Evolutionary conservation across 2,329 filamentous ascomycete species (phyloP).

Genomic region (Thermothelomyces thermophilus): DNA sequence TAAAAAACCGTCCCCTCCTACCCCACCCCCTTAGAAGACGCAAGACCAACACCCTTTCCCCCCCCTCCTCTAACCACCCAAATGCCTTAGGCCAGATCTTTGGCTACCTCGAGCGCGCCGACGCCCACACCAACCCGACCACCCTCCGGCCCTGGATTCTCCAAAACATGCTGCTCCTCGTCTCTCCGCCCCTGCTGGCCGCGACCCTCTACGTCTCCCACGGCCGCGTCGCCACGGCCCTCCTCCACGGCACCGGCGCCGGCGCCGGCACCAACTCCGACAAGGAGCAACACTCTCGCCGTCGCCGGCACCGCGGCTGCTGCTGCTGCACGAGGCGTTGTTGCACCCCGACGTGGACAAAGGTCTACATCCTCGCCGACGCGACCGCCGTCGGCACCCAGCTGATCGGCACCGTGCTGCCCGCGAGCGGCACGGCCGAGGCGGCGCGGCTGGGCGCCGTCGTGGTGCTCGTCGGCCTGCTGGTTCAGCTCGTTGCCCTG

Average conservation of each 20-base stretch:
- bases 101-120: conserved; percentile 28
- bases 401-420: conserved; percentile 28
- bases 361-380: conserved; percentile 42
- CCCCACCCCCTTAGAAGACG: background rate
- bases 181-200: conserved; percentile 35
- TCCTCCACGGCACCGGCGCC: conserved; percentile 28
- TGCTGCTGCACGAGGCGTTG: conserved; percentile 26
- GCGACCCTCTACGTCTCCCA: conserved; percentile 38
- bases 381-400: conserved; percentile 39
- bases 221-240: conserved; percentile 27
- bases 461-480: conserved; percentile 11
- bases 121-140: conserved; percentile 20
- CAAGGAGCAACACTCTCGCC: background rate
- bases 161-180: conserved; percentile 34
- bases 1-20: background rate
- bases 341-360: conserved; percentile 36
- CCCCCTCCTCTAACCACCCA: conserved; percentile 11
- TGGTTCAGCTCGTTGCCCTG: conserved; percentile 14
- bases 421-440: conserved; percentile 12
- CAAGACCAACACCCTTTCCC: too few species aligned
- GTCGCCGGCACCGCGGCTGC: conserved; percentile 22
- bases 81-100: conserved; percentile 32
- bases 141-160: conserved; percentile 30
- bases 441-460: conserved; percentile 5
- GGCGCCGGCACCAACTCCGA: background rate